These are phyloP conservation scores for Trichoderma sp. DNA, from an alignment of 2,329 filamentous ascomycete species.

Conservation along the genomic window DNA sequence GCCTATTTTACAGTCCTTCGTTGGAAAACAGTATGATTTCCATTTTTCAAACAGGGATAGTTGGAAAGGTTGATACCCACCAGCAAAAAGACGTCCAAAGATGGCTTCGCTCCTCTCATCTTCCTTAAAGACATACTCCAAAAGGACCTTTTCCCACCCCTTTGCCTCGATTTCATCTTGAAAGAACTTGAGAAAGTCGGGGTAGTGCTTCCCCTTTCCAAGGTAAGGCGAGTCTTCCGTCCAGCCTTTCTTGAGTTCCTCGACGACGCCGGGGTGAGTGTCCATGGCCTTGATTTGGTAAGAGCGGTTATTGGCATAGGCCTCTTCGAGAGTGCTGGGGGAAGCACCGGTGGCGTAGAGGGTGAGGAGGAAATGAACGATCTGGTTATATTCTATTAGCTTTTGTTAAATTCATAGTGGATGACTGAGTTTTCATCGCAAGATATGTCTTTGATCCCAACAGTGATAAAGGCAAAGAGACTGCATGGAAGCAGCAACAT, in stretches of 20 bases:
- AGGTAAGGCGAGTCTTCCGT: slow-evolving; percentile 59
- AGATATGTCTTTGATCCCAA: neutral
- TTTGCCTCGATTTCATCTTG: slow-evolving; percentile 68
- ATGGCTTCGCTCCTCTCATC: slow-evolving; percentile 68
- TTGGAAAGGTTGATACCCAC: slow-evolving; percentile 36
- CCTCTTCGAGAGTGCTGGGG: slow-evolving; percentile 58
- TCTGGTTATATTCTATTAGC: slow-evolving; percentile 38
- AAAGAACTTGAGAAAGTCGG: slow-evolving; percentile 77
- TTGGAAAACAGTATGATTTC: neutral
- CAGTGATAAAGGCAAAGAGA: neutral
- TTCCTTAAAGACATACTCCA: slow-evolving; percentile 68
- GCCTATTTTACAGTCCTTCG: neutral
- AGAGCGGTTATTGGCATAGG: slow-evolving; percentile 63
- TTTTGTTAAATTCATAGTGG: neutral
- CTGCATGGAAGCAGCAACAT: neutral
- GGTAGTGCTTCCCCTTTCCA: slow-evolving; percentile 64
- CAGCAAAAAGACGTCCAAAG: slow-evolving; percentile 67
- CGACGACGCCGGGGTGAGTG: slow-evolving; percentile 51
- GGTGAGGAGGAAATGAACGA: slow-evolving; percentile 74
- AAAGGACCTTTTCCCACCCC: slow-evolving; percentile 60
- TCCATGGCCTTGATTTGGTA: slow-evolving; percentile 64
- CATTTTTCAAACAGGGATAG: neutral
- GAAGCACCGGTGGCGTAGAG: slow-evolving; percentile 74
- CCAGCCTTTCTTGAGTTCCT: slow-evolving; percentile 57
- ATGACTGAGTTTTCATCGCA: neutral